Base-by-base conservation (phyloP, 306 rosid species). In the Sicyos baderoa region DNA sequence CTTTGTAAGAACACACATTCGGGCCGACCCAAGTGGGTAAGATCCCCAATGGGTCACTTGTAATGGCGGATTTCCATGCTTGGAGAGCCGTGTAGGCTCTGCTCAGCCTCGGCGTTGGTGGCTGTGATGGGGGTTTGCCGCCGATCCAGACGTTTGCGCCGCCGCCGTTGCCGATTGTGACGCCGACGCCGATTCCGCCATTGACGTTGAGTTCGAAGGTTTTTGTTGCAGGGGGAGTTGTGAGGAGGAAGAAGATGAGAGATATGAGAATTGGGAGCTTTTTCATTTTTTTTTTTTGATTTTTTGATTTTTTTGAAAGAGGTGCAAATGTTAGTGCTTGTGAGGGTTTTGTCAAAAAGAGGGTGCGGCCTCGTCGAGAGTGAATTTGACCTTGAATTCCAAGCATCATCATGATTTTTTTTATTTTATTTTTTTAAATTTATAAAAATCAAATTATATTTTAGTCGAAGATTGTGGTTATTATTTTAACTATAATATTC, bases 41-140 rank as follows among this genome's bases (percentile, higher is more conserved):
- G 78, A 90, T 74, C 78, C 81, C 79, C 1, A 76, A 53, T 53
- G 99, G 99, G 78, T 93, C 99, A 8, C 90, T 95, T 15, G 82
- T 77, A 25, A 93, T 88, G 58, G 96, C 87, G 16, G 97, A 86
- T 84, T 93, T 93, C 99, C 99, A 93, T 6, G 91, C 85, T 77
- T 90, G 99, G 0, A 93, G 86, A 16, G 88, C 97, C 44, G 82
- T 56, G 87, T 84, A 93, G 59, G 95, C 97, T 81, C 72, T 68
- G 59, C 73, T 75, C 27, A 61, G 78, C 55, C 66, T 77, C 68
- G 96, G 74, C 45, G 75, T 55, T 13, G 91, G 73, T 51, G 91
- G 76, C 65, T 73, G 86, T 54, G 85, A 54, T 22, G 96, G 83
- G 6, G 35, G 56, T 62, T 81, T 82, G 3, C 62, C 49, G 0